These are phyloP conservation scores for Saturnispora silvae DNA, from an alignment of 805 yeast species.

Conservation along the genomic window DNA sequence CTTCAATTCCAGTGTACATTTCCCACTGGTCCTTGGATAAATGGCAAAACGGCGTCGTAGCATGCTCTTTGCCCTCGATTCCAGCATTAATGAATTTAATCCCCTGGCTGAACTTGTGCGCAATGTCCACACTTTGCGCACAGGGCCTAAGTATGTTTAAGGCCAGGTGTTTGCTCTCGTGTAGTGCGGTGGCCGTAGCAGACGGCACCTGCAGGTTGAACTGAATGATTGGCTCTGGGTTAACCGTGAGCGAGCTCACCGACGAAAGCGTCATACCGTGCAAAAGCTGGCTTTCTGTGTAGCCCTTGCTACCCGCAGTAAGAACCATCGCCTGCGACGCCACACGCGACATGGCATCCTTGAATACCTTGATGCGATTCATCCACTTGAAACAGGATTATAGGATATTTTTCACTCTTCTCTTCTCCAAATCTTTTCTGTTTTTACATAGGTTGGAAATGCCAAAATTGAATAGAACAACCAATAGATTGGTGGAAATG, in stretches of 20 bases:
- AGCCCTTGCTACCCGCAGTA: constrained; percentile 34
- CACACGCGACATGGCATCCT: constrained; percentile 27
- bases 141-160: constrained; percentile 67
- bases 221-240: constrained; percentile 69
- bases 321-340: constrained; percentile 44
- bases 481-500: not conserved
- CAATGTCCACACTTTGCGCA: constrained; percentile 41
- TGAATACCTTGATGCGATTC: constrained; percentile 16
- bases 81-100: constrained; percentile 36
- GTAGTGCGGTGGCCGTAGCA: constrained; percentile 58
- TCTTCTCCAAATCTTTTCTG: too few species aligned
- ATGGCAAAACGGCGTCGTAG: constrained; percentile 45
- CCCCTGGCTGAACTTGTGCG: constrained; percentile 53
- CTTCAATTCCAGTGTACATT: constrained; percentile 18
- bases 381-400: not conserved
- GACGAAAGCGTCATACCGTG: constrained; percentile 85
- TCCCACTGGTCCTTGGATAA: constrained; percentile 29
- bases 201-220: constrained; percentile 86
- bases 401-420: not conserved
- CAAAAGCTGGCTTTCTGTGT: constrained; percentile 16
- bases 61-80: constrained; percentile 16
- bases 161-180: constrained; percentile 50
- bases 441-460: not conserved
- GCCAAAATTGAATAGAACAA: not conserved
- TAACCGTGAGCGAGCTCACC: constrained; percentile 68